Percentiles rank a stretch among this genome's conserved stretches.
Evolutionary conservation across 2,329 filamentous ascomycete genomes (phyloP).

Genomic region (Grosmannia penicillata): DNA sequence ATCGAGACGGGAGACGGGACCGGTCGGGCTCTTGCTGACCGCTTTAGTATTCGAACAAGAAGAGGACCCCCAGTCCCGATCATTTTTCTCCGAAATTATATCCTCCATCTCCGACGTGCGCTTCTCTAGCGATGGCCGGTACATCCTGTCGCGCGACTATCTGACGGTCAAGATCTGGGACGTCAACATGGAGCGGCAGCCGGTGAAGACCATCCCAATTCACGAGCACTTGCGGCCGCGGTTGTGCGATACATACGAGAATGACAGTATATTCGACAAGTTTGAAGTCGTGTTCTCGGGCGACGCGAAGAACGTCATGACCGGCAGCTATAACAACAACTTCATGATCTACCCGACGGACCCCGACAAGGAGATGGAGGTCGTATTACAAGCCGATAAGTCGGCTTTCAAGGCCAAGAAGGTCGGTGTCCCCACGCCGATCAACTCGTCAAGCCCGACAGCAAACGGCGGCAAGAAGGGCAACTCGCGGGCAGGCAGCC

Average conservation of each 20-base stretch:
- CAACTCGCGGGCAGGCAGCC: slow-evolving; percentile 75
- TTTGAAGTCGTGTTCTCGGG: slow-evolving; percentile 99
- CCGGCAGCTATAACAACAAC: slow-evolving; percentile 99
- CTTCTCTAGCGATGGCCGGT: slow-evolving; percentile 90
- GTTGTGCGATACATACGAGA: slow-evolving; percentile 96
- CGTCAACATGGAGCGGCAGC: slow-evolving; percentile 96
- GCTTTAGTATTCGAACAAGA: slow-evolving; percentile 89
- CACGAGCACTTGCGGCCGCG: slow-evolving; percentile 91
- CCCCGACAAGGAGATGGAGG: slow-evolving; percentile 89
- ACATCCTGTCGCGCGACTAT: slow-evolving; percentile 95
- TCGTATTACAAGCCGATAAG: slow-evolving; percentile 95
- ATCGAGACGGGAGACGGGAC: too few species aligned
- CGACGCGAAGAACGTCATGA: slow-evolving; percentile 98
- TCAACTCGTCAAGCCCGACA: slow-evolving; percentile 68
- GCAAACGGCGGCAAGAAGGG: slow-evolving; percentile 72
- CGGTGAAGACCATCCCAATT: slow-evolving; percentile 96
- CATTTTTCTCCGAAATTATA: slow-evolving; percentile 99
- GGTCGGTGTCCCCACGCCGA: slow-evolving; percentile 92
- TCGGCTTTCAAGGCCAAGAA: slow-evolving; percentile 99
- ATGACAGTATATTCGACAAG: slow-evolving; percentile 99
- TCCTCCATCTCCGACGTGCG: slow-evolving; percentile 98
- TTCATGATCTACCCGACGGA: slow-evolving; percentile 99
- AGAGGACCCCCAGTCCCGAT: slow-evolving; percentile 89
- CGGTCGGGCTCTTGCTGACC: neutral
- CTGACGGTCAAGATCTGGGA: slow-evolving; percentile 99